Evolutionary conservation across 495 filamentous ascomycete genomes (phyloP).

Genomic region (Chaetomidium leptoderma): DNA sequence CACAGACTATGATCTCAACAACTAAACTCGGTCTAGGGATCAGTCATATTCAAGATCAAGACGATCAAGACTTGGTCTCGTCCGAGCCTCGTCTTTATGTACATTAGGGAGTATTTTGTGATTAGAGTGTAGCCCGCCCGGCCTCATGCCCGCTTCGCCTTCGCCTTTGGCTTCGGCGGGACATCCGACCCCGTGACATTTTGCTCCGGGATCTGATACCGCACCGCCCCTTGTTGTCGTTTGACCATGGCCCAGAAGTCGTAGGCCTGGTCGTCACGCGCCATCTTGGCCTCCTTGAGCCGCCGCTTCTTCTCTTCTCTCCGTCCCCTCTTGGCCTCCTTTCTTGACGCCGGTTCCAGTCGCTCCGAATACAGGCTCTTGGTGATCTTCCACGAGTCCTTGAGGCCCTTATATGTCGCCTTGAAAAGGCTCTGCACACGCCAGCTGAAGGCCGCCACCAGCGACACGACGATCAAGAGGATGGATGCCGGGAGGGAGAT

Average conservation of each 20-base stretch:
- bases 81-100: no score
- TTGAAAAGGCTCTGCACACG: constrained; percentile 35
- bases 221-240: constrained; percentile 26
- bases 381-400: constrained; percentile 6
- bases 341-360: constrained; percentile 30
- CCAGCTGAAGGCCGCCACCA: constrained; percentile 42
- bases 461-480: constrained; percentile 36
- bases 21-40: no score
- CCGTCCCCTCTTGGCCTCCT: constrained; percentile 26
- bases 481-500: constrained; percentile 42
- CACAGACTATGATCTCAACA: no score
- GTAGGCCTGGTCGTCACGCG: constrained; percentile 35
- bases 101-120: no score
- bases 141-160: background rate
- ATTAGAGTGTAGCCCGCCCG: background rate
- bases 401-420: constrained; percentile 20
- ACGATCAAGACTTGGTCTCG: no score
- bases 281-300: constrained; percentile 18
- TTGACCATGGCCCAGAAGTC: constrained; percentile 46
- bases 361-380: constrained; percentile 19
- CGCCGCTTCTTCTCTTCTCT: constrained; percentile 26
- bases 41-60: no score
- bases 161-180: background rate
- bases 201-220: constrained; percentile 42
- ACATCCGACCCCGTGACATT: constrained; percentile 29